These are phyloP conservation scores for Malus fusca DNA, from an alignment of 306 rosid species.

Conservation along the genomic window DNA sequence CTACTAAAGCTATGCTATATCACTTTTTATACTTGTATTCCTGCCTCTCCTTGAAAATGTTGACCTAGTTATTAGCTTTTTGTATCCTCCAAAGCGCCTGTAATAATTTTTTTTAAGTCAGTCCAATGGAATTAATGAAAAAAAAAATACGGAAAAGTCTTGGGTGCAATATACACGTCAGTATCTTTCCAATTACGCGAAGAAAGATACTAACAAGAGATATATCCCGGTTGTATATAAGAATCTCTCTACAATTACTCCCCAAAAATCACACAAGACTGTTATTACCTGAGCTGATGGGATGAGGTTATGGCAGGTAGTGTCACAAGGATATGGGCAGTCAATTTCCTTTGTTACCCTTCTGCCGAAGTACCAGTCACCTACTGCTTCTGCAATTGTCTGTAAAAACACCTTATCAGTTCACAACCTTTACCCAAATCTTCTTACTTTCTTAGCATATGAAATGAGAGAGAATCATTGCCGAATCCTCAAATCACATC, in stretches of 20 bases:
- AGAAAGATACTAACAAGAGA: too few species aligned
- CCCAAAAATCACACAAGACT: neutral
- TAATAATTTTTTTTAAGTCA: neutral
- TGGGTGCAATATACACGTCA: too few species aligned
- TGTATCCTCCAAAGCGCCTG: neutral
- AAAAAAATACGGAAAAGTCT: too few species aligned
- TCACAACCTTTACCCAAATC: too few species aligned
- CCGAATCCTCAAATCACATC: too few species aligned
- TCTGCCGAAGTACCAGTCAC: constrained; percentile 90
- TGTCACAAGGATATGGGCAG: constrained; percentile 82
- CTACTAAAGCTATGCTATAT: neutral
- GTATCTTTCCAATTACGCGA: too few species aligned
- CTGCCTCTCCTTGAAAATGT: neutral
- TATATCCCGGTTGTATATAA: too few species aligned
- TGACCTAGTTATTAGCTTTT: neutral
- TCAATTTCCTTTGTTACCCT: constrained; percentile 53
- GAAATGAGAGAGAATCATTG: too few species aligned
- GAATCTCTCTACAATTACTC: neutral
- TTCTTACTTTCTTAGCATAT: too few species aligned
- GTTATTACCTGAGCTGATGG: constrained; percentile 36
- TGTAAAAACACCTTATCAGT: constrained; percentile 15
- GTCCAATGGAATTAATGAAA: neutral
- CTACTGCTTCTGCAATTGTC: constrained; percentile 90
- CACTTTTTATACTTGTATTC: neutral
- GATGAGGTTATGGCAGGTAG: constrained; percentile 68